These are phyloP conservation scores for Epichloe scottii DNA, from an alignment of 2,329 filamentous ascomycete genomes.

Conservation along the genomic window DNA sequence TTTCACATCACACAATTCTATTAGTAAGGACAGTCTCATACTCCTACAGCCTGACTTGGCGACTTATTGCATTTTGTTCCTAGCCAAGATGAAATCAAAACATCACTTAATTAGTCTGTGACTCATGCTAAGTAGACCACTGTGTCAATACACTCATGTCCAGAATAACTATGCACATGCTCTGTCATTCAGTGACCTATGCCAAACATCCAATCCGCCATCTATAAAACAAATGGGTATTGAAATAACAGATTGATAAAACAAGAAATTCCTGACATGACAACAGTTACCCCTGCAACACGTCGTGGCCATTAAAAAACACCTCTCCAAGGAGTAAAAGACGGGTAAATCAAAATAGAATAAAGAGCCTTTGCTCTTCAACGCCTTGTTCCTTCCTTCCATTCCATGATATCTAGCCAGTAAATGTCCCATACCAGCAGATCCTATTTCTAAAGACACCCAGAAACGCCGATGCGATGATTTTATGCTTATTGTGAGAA, in stretches of 20 bases:
- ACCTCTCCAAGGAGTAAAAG: neutral
- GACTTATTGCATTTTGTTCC: too few relatives aligned
- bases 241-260: neutral
- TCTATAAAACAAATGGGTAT: neutral
- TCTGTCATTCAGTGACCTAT: too few relatives aligned
- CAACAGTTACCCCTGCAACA: neutral
- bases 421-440: neutral
- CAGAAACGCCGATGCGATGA: slow-evolving; percentile 4
- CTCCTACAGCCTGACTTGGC: too few relatives aligned
- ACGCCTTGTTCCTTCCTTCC: neutral
- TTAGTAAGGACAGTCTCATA: too few relatives aligned
- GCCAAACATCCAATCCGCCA: neutral
- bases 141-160: too few relatives aligned
- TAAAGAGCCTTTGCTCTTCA: neutral
- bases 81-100: too few relatives aligned
- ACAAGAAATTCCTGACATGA: neutral
- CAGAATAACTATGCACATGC: too few relatives aligned
- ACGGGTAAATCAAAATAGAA: neutral
- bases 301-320: neutral
- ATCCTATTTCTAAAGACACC: neutral
- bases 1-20: too few relatives aligned
- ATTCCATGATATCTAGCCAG: slow-evolving; percentile 2
- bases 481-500: neutral
- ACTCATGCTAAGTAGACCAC: too few relatives aligned
- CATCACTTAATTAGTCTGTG: too few relatives aligned